Conservation (phyloP, 1,284 basidiomycete genomes). For the Malassezia slooffiae region DNA sequence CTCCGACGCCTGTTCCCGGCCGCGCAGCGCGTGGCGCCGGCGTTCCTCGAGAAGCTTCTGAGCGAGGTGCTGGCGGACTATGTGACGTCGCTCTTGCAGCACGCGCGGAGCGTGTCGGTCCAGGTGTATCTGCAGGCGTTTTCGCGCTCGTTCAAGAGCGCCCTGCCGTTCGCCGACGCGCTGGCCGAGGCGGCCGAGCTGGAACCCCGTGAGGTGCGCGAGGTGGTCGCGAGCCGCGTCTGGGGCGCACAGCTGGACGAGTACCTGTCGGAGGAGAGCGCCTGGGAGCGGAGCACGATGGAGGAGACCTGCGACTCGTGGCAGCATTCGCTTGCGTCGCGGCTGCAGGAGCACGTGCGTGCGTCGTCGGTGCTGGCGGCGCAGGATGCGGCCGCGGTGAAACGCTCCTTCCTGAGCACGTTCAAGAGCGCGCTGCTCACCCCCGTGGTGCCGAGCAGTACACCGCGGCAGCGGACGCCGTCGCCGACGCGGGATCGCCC, state of each 20-base stretch:
- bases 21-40: constrained; percentile 59
- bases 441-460: constrained; percentile 51
- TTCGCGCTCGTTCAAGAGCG: constrained; percentile 77
- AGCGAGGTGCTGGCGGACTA: constrained; percentile 76
- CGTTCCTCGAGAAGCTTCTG: constrained; percentile 65
- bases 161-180: constrained; percentile 69
- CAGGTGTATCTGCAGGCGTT: constrained; percentile 70
- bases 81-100: constrained; percentile 63
- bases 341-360: background rate
- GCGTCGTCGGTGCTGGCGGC: constrained; percentile 1
- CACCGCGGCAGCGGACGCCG: constrained; percentile 1
- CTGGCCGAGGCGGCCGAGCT: background rate
- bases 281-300: constrained; percentile 64
- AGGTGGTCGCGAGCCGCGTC: constrained; percentile 74
- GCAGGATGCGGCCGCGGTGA: constrained; percentile 64
- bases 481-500: background rate
- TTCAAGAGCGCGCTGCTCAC: constrained; percentile 80
- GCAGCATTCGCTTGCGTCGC: constrained; percentile 55
- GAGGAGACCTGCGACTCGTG: constrained; percentile 66
- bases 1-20: constrained; percentile 77
- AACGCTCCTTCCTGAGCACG: constrained; percentile 78
- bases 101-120: constrained; percentile 63
- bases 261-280: constrained; percentile 85
- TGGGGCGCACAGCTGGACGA: constrained; percentile 92
- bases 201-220: constrained; percentile 52